Percentiles rank a stretch among this genome's conserved stretches.
Conservation (phyloP, 2,329 filamentous ascomycete species). For the Blastomyces percursus region DNA sequence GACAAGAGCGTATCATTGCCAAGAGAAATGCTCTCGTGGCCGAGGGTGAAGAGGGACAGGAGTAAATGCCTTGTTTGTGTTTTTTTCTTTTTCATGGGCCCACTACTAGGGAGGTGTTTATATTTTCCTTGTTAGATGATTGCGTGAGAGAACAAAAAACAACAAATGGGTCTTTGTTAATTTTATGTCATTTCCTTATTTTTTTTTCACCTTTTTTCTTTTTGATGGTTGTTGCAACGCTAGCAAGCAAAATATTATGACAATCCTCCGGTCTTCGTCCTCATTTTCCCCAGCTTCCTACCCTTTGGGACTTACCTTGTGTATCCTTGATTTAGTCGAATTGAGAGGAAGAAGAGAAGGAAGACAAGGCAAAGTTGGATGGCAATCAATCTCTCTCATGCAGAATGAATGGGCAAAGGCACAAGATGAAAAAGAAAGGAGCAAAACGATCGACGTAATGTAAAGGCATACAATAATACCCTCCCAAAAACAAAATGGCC, state of each 20-base stretch:
- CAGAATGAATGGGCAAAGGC: too few species aligned
- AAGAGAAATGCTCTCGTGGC: constrained; percentile 81
- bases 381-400: too few species aligned
- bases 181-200: neutral
- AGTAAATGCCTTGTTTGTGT: constrained; percentile 3
- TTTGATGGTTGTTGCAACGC: neutral
- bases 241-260: constrained; percentile 4
- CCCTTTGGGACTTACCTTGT: neutral
- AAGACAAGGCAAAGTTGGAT: neutral
- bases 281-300: neutral
- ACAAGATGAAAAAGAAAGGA: neutral
- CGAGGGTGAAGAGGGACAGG: constrained; percentile 46
- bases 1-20: constrained; percentile 77
- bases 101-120: constrained; percentile 4
- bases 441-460: neutral
- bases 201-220: neutral
- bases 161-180: neutral
- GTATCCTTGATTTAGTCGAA: neutral
- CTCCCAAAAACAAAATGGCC: neutral
- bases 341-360: neutral
- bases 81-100: constrained; percentile 6
- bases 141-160: neutral
- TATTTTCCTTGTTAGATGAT: constrained; percentile 6
- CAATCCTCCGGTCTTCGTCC: neutral
- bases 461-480: neutral